Base-by-base conservation (phyloP, 192 early-diverging fungal species). In the Coemansia sp. region DNA sequence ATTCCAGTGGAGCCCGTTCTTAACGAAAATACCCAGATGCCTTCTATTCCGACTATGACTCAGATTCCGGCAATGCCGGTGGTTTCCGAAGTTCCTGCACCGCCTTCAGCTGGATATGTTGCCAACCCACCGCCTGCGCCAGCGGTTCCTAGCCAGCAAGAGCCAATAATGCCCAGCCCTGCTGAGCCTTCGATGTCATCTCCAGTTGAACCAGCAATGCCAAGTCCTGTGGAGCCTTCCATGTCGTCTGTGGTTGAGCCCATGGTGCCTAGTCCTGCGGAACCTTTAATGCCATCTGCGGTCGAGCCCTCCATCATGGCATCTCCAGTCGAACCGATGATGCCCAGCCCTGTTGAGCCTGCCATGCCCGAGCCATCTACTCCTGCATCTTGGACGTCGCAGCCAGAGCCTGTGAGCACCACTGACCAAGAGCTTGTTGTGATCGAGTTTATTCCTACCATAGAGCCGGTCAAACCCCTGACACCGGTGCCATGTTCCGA, bases 371-470 rank as follows among this genome's bases (percentile, higher is more conserved):
- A 25, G 52, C 52, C 52, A 30, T 25, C 29, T 6, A 28, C 16
- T 10, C 25, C 22, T 14, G 12, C 20, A 54, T 30, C 52, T 3
- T 25, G 7, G 25, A 30, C 7, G 25, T 6, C 52, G 10, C 57
- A 59, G 34, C 36, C 57, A 8, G 57, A 59, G 57, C 57, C 57
- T 4, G n/a, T 45, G 18, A 20, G 42, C 42, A 45, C 42, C 30
- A 30, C 61, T 65, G 7, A 45, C 38, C 60, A 72, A 34, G 51
- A 60, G 2, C 38, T 77, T 12, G 58, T 72, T 1, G 59, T 72
- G 5, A 68, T 72, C 17, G 66, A 77, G 52, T 77, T 72, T 61
- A 36, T 66, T 22, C 61, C 69, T 0, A 34, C 65, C 17, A 45
- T 16, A 45, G 42, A 45, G 5, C 64, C 25, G 30, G 60, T 1